Percentiles rank a stretch among this genome's conserved stretches.
Evolutionary conservation across 1,284 basidiomycete genomes (phyloP).

Genomic region (Neolentinus lepideus): DNA sequence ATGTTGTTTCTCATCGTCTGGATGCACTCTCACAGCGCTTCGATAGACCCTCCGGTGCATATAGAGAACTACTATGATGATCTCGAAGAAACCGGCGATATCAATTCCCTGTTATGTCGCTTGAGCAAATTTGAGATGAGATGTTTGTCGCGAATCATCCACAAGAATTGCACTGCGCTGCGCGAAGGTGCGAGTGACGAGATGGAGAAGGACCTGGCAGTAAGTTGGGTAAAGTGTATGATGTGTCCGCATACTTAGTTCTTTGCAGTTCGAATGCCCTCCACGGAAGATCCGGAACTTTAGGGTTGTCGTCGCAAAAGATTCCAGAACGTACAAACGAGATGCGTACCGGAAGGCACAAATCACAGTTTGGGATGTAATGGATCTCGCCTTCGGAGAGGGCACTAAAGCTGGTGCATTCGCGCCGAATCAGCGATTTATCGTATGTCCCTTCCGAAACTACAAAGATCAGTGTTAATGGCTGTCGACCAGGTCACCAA

Average conservation of each 20-base stretch:
- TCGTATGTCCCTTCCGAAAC: constrained; percentile 39
- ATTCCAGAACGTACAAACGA: constrained; percentile 49
- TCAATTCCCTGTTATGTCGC: constrained; percentile 21
- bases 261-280: constrained; percentile 58
- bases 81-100: constrained; percentile 42
- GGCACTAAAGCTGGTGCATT: constrained; percentile 47
- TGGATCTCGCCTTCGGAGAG: constrained; percentile 44
- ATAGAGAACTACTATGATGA: constrained; percentile 62
- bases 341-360: constrained; percentile 58
- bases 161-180: constrained; percentile 42
- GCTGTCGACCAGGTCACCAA: constrained; percentile 46
- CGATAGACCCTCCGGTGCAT: constrained; percentile 43
- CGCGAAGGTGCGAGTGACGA: constrained; percentile 45
- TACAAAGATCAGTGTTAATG: background rate
- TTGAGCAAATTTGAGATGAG: constrained; percentile 43
- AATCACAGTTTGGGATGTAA: constrained; percentile 81
- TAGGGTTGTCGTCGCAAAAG: constrained; percentile 69
- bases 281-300: constrained; percentile 77
- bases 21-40: background rate
- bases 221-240: constrained; percentile 24
- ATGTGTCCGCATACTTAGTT: background rate
- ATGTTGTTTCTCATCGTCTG: constrained; percentile 31
- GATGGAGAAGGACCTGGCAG: constrained; percentile 65
- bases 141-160: constrained; percentile 56
- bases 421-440: constrained; percentile 60